Base-by-base conservation (phyloP, 306 rosid species). In the Lagenaria siceraria region DNA sequence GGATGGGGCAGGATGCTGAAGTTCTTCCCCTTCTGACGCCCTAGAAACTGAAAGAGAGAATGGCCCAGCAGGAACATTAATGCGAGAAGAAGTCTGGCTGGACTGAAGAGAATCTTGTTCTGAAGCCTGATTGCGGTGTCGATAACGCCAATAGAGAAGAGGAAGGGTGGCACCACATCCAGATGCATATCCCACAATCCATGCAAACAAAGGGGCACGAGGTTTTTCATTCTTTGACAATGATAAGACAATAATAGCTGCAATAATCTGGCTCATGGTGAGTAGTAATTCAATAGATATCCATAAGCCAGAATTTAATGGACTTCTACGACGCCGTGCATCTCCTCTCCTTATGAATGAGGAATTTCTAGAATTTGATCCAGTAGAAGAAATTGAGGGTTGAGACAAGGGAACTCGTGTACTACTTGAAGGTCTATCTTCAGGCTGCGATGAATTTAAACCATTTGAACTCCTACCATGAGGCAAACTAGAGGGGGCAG, bases 101-200 rank as follows among this genome's bases (percentile, higher is more conserved):
- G 90, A 36, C 76, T 90, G 98, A 74, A 88, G 22, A 49, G 87
- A 74, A 52, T 88, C 94, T 81, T 87, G 97, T 70, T 88, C 99
- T 79, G 91, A 81, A 79, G 51, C 69, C 83, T 85, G 97, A 82
- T 84, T 90, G 80, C 87, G 90, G 80, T 90, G 90, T 80, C 82
- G 82, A 84, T 92, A 95, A 78, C 99, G 90, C 99, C 99, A 95
- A 80, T 84, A 92, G 66, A 95, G 96, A 78, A 95, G 88, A 84
- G 99, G 99, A 65, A 95, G 89, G 43, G 88, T 95, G 75, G 97
- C 96, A 89, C 85, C 86, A 82, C 99, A 90, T 74, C 99, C 99
- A 73, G 88, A 83, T 75, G 97, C 97, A 86, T 92, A 92, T 18
- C 99, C 97, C 35, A 95, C 82, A 55, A 95, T 86, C 99, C 99